Base-by-base conservation (phyloP, 2,329 filamentous ascomycete species). In the Clathrospora elynae region DNA sequence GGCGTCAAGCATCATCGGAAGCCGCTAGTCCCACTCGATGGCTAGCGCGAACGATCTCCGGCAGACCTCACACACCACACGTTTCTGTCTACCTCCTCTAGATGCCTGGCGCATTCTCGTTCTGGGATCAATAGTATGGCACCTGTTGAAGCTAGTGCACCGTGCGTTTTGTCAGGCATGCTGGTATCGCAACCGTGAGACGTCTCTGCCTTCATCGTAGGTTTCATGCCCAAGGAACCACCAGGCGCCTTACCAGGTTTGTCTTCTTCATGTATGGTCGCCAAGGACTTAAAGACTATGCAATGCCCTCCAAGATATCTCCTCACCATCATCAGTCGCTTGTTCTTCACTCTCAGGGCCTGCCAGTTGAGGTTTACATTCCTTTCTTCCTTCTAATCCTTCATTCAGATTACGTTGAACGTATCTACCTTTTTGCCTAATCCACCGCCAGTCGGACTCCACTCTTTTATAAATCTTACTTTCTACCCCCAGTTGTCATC, bases 361-460 rank as follows among this genome's bases (percentile, higher is more conserved):
- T 53, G 52, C 54, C 59, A 54, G 44, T 67, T 56, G 64, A 66
- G 64, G 66, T 63, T 71, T 70, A 70, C 67, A 55, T 69, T 71
- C 68, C 65, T 71, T 71, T 70, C 41, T 56, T 62, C 53, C 53
- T 56, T 65, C 64, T 62, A 61, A 62, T 68, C 58, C 50, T 62
- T 59, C 61, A 48, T 46, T 38, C 62, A 66, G 67, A 64, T 61
- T 48, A 68, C 68, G 68, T 71, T 71, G 68, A 71, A 61, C 68
- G 68, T 71, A 59, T 70, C 66, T 70, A 57, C 47, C 32, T 57
- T 65, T 62, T 55, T 57, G 32, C 18, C 43, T 65, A 67, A 67
- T 68, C 59, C 50, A 56, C 67, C 66, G 67, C 68, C 31, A 71
- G 67, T 39, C 67, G 66, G 67, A 62, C 34, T 64, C 52, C 63